These are phyloP conservation scores for Gnaphalium uliginosum DNA, from an alignment of 129 eudicot species.

Conservation along the genomic window DNA sequence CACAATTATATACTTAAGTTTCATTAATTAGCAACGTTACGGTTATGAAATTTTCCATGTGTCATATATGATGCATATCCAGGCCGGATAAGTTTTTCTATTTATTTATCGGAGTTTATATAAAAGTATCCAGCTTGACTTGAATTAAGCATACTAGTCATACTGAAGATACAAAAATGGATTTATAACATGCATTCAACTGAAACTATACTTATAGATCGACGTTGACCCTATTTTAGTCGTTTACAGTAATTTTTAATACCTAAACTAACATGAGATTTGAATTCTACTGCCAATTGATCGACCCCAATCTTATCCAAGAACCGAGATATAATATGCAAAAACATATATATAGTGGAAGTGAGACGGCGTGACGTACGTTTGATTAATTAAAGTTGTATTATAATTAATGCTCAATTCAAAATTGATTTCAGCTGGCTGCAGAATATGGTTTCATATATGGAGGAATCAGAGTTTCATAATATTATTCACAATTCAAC, in stretches of 20 bases:
- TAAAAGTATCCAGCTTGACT: neutral
- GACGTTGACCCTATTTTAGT: neutral
- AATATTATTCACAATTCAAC: neutral
- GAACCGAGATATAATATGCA: neutral
- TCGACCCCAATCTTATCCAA: neutral
- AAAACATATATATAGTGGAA: neutral
- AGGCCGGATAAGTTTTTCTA: no score
- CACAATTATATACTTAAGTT: no score
- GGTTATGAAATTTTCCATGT: no score
- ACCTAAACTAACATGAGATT: neutral
- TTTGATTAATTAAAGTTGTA: neutral
- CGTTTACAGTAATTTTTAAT: neutral
- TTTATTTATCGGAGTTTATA: neutral
- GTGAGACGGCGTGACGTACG: neutral
- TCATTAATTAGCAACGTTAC: neutral
- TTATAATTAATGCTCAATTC: conserved; percentile 1
- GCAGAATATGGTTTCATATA: conserved; percentile 13
- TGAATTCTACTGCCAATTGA: neutral
- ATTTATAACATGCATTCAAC: neutral
- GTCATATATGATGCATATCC: no score
- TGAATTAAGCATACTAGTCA: neutral
- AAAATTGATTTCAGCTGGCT: conserved; percentile 18
- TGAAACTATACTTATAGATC: neutral
- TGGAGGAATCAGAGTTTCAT: neutral
- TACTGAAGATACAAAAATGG: neutral